Percentiles rank a stretch among this genome's conserved stretches.
These are phyloP conservation scores for Spinellus fusiger DNA, from an alignment of 192 early-diverging fungal species.

Conservation along the genomic window DNA sequence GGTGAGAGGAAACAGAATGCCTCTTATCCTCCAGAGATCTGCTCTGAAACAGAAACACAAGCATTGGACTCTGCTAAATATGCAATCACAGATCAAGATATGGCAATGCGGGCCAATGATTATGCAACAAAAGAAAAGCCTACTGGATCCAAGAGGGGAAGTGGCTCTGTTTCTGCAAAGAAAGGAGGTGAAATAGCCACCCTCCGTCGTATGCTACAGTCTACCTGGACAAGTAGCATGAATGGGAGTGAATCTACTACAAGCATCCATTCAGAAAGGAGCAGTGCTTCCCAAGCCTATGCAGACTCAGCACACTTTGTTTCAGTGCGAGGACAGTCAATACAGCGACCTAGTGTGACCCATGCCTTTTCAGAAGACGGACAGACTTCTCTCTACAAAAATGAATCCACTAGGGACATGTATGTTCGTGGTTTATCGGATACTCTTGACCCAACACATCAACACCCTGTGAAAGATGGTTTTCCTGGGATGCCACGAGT, in stretches of 20 bases:
- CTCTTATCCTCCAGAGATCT: background rate
- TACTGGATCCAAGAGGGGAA: background rate
- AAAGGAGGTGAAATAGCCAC: conserved; percentile 15
- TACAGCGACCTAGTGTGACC: too few species aligned
- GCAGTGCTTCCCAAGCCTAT: background rate
- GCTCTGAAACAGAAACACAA: background rate
- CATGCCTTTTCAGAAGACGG: too few species aligned
- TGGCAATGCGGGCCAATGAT: background rate
- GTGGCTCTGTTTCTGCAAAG: background rate
- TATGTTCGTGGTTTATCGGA: too few species aligned
- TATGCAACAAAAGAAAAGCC: background rate
- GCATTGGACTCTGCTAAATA: background rate
- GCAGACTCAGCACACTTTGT: too few species aligned
- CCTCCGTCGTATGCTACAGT: conserved; percentile 16
- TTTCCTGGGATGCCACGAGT: background rate
- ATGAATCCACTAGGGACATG: too few species aligned
- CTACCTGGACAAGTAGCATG: conserved; percentile 19
- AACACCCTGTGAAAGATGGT: too few species aligned
- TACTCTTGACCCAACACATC: too few species aligned
- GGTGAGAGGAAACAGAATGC: background rate
- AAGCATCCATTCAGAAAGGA: conserved; percentile 2
- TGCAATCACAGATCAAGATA: background rate
- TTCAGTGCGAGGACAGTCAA: too few species aligned
- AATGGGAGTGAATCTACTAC: conserved; percentile 14
- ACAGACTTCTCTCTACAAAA: too few species aligned